Evolutionary conservation across 768 basidiomycete species (phyloP).

Genomic region (Tylopilus subfusipes): DNA sequence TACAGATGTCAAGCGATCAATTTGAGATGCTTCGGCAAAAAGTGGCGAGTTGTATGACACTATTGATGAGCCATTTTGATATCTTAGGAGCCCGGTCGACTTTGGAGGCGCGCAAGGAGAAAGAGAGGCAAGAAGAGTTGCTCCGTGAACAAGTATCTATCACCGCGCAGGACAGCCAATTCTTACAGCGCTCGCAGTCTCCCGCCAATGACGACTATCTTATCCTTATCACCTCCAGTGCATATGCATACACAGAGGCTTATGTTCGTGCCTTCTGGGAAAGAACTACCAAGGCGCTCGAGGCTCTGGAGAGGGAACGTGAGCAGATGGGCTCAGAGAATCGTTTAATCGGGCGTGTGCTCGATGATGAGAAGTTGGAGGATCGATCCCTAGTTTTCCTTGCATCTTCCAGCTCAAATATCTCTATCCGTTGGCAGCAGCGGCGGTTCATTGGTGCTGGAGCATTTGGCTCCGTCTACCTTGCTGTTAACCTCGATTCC

Average conservation of each 20-base stretch:
- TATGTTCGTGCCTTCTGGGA: slow-evolving; percentile 79
- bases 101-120: slow-evolving; percentile 84
- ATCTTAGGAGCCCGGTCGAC: slow-evolving; percentile 92
- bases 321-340: slow-evolving; percentile 61
- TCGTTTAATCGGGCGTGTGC: slow-evolving; percentile 81
- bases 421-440: slow-evolving; percentile 97
- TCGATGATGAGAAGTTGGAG: slow-evolving; percentile 91
- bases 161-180: slow-evolving; percentile 44
- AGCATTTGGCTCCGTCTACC: slow-evolving; percentile 99
- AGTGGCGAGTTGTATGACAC: slow-evolving; percentile 93
- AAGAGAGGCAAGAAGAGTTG: slow-evolving; percentile 73
- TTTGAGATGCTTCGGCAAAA: slow-evolving; percentile 88
- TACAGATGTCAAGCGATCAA: slow-evolving; percentile 82
- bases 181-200: slow-evolving; percentile 40
- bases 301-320: slow-evolving; percentile 63
- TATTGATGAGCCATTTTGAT: slow-evolving; percentile 97
- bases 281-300: slow-evolving; percentile 54
- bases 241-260: slow-evolving; percentile 52
- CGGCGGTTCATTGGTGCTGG: slow-evolving; percentile 98
- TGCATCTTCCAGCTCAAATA: slow-evolving; percentile 92
- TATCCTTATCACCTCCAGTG: slow-evolving; percentile 17
- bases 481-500: slow-evolving; percentile 93
- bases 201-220: slow-evolving; percentile 37
- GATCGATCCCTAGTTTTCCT: slow-evolving; percentile 92
- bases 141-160: slow-evolving; percentile 53